phyloP scores from a whole-genome alignment of 2,329 filamentous ascomycete species.

The Blastomyces silverae region DNA sequence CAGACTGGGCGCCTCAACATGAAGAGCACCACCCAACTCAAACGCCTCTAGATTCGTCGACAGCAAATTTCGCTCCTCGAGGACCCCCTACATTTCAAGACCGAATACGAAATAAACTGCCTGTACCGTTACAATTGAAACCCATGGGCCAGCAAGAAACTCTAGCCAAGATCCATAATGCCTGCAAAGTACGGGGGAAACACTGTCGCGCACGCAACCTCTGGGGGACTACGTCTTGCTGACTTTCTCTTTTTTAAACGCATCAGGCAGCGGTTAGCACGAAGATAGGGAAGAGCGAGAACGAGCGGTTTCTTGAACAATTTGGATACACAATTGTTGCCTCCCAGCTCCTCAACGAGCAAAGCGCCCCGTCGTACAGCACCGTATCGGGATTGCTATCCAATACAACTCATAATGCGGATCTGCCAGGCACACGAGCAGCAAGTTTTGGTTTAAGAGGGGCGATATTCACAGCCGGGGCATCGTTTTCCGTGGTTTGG shows the following conservation, averaged over 20 bases:
- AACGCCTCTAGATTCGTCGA: slow-evolving; percentile 21
- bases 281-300: slow-evolving; percentile 65
- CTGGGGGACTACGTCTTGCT: not conserved
- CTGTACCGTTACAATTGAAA: slow-evolving; percentile 41
- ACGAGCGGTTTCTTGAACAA: slow-evolving; percentile 78
- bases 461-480: slow-evolving; percentile 57
- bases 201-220: slow-evolving; percentile 4
- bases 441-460: slow-evolving; percentile 55
- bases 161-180: slow-evolving; percentile 40
- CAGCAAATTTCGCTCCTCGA: slow-evolving; percentile 43
- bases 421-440: slow-evolving; percentile 29
- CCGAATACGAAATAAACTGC: slow-evolving; percentile 45
- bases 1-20: slow-evolving; percentile 35
- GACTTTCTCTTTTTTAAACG: slow-evolving; percentile 9
- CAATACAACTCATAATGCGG: slow-evolving; percentile 28
- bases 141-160: slow-evolving; percentile 28
- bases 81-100: slow-evolving; percentile 45
- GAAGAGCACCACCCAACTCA: slow-evolving; percentile 22
- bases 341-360: slow-evolving; percentile 74
- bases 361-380: slow-evolving; percentile 38
- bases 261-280: slow-evolving; percentile 55
- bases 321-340: slow-evolving; percentile 91
- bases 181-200: slow-evolving; percentile 41
- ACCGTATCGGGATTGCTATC: slow-evolving; percentile 33
- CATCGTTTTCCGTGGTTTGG: slow-evolving; percentile 58